These are phyloP conservation scores for Malus hybrid DNA, from an alignment of 331 rosid genomes.

Conservation along the genomic window DNA sequence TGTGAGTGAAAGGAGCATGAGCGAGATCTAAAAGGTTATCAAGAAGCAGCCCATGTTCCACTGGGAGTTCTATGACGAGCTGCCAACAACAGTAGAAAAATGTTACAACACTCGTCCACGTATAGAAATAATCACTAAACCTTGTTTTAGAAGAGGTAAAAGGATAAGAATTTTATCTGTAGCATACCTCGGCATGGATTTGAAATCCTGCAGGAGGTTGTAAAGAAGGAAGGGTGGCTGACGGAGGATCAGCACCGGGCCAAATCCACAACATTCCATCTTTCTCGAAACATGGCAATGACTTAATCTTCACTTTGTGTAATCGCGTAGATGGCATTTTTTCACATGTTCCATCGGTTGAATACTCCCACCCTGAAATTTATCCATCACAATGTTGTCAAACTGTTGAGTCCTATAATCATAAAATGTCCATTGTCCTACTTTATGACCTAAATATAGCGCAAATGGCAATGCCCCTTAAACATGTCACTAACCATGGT, in stretches of 20 bases:
- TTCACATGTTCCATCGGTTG: slow-evolving; percentile 92
- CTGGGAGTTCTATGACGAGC: slow-evolving; percentile 95
- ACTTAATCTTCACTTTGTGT: slow-evolving; percentile 61
- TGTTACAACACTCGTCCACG: background rate
- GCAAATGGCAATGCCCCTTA: too few species aligned
- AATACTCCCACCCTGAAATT: slow-evolving; percentile 88
- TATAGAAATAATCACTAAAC: background rate
- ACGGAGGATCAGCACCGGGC: slow-evolving; percentile 93
- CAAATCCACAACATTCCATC: slow-evolving; percentile 99
- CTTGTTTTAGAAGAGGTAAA: background rate
- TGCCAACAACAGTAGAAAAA: slow-evolving; percentile 18
- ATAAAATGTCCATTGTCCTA: background rate
- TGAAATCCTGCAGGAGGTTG: slow-evolving; percentile 85
- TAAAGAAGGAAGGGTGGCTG: slow-evolving; percentile 62
- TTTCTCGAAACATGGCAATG: slow-evolving; percentile 82
- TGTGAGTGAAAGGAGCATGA: slow-evolving; percentile 97
- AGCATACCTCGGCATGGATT: slow-evolving; percentile 85
- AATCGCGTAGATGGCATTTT: slow-evolving; percentile 89
- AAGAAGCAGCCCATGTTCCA: slow-evolving; percentile 92
- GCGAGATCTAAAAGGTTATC: slow-evolving; percentile 99
- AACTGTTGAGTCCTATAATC: background rate
- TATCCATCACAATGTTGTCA: slow-evolving; percentile 15
- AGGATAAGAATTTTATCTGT: background rate
- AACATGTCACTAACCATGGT: slow-evolving; percentile 63
- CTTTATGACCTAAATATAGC: background rate